Base-by-base conservation (phyloP, 768 basidiomycete genomes). In the Ramaria rubella region DNA sequence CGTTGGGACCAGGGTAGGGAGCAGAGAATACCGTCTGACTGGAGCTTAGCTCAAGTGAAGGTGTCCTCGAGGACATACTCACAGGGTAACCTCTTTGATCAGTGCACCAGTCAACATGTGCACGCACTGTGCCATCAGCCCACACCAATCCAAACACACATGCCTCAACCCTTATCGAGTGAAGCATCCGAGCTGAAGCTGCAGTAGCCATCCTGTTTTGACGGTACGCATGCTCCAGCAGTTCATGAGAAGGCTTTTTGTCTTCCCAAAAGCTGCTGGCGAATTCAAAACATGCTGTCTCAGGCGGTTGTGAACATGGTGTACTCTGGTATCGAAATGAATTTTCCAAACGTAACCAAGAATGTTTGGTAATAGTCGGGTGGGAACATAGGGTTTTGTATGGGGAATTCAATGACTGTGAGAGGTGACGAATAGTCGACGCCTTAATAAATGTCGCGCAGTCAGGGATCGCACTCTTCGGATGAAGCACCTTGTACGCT, bases 151-250 rank as follows among this genome's bases (percentile, higher is more conserved):
- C 81, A 54, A 81, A 73, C 1, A 82, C 71, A 2, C 80, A 80
- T 4, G 73, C 74, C 6, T 63, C 58, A 8, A 82, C 67, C 38
- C 68, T 67, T 24, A 80, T 63, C 15, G 79, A 77, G 49, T 79
- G 72, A 23, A 81, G 66, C 61, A 82, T 81, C 1, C 81, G 73
- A 1, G 70, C 73, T 5, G 73, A 74, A 3, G 78, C 71, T 11
- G 80, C 72, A 4, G 79, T 80, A 1, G 80, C 69, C 69, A 82
- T 80, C 26, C 81, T 69, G 62, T 82, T 82, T 64, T 82, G 81
- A 23, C 81, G 68, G 62, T 80, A 80, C 1, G 81, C 81, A 55
- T 77, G 75, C 44, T 77, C 79, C 2, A 79, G 70, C 59, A 78
- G 64, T 4, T 69, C 62, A 44, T 81, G 77, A 11, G 73, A 68